Evolutionary conservation across 495 filamentous ascomycete genomes (phyloP).

Genomic region (Penicillium lividum): DNA sequence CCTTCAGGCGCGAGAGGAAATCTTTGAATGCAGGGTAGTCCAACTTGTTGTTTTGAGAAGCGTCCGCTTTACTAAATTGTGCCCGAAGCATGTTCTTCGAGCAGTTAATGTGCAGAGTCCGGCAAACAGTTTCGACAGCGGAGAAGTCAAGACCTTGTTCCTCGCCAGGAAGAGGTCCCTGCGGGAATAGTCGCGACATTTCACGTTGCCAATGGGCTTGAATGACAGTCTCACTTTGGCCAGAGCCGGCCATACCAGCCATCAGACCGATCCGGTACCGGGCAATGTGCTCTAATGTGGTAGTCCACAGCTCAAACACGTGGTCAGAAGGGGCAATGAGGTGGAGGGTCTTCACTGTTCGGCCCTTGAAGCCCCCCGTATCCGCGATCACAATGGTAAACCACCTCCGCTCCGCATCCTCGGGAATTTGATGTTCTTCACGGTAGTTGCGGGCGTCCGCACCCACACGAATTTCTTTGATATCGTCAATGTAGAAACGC

Average conservation of each 20-base stretch:
- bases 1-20: constrained; percentile 80
- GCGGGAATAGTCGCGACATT: constrained; percentile 68
- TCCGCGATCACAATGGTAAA: constrained; percentile 85
- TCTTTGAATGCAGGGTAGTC: constrained; percentile 75
- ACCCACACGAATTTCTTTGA: constrained; percentile 83
- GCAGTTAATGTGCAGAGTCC: constrained; percentile 84
- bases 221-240: constrained; percentile 73
- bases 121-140: constrained; percentile 79
- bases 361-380: constrained; percentile 64
- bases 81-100: constrained; percentile 68
- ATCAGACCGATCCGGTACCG: constrained; percentile 86
- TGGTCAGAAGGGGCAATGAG: constrained; percentile 72
- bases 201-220: constrained; percentile 83
- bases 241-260: constrained; percentile 74
- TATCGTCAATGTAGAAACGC: constrained; percentile 89
- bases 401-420: constrained; percentile 66
- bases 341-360: constrained; percentile 75
- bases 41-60: constrained; percentile 58
- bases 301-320: constrained; percentile 75
- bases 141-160: constrained; percentile 72
- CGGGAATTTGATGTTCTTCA: constrained; percentile 72
- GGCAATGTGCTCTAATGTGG: constrained; percentile 74
- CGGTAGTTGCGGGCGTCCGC: constrained; percentile 86
- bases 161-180: constrained; percentile 53
- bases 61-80: constrained; percentile 78